Conservation (phyloP, 257 asterid species). For the Perilla frutescens region DNA sequence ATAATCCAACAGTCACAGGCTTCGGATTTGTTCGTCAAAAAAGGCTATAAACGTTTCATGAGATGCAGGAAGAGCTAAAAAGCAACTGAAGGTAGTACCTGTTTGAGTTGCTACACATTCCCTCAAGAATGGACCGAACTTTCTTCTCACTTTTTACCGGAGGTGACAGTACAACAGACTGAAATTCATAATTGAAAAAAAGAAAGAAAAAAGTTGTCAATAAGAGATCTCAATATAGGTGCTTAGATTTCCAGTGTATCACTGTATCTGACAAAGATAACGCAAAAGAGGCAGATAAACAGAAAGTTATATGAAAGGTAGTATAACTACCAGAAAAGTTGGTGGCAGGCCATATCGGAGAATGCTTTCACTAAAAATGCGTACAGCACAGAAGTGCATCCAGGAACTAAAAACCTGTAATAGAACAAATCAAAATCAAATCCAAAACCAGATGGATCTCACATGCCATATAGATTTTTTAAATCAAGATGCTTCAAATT, state of each 20-base stretch:
- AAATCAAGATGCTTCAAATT: background rate
- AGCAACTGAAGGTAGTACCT: conserved; percentile 52
- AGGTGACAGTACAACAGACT: conserved; percentile 91
- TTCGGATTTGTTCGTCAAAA: too few species aligned
- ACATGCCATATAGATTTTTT: conserved; percentile 1
- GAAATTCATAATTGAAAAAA: conserved; percentile 28
- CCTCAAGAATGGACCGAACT: conserved; percentile 84
- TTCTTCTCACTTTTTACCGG: conserved; percentile 84
- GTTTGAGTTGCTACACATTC: conserved; percentile 70
- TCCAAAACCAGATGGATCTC: background rate
- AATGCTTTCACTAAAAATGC: conserved; percentile 87
- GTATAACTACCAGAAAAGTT: conserved; percentile 57
- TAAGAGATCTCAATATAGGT: conserved; percentile 15
- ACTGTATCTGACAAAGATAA: conserved; percentile 14
- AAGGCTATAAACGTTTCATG: background rate
- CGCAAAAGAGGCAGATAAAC: background rate
- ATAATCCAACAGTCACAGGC: conserved; percentile 10
- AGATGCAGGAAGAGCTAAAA: conserved; percentile 23
- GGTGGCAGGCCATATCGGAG: conserved; percentile 89
- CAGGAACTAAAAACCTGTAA: conserved; percentile 92
- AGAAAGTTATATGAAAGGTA: background rate
- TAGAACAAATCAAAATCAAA: conserved; percentile 7
- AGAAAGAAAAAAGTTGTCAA: background rate
- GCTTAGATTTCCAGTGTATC: background rate
- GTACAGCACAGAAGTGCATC: conserved; percentile 96